Evolutionary conservation across 495 filamentous ascomycete species (phyloP), one percentile per base, ranked within the genome.

Genomic region (Xylaria nigripes): DNA sequence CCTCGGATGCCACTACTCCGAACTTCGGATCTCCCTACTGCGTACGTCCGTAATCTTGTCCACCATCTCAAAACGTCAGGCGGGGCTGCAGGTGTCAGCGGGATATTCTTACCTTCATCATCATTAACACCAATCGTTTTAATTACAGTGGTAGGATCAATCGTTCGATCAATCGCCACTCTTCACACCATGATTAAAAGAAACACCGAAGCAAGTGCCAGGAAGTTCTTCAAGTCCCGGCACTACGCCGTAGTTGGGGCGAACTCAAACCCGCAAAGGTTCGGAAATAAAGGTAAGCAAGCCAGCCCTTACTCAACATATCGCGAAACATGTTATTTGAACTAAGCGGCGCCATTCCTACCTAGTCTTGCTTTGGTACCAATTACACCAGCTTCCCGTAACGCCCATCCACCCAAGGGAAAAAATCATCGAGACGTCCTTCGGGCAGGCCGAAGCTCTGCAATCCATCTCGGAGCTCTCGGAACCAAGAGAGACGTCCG

Each of bases 201-300:
- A 63, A 61, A 74, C 47, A 76, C 79, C 60, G 79, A 86, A 60
- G 70, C 78, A 45, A 75, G 81, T 25, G 84, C 90, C 42, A 81
- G 81, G 51, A 75, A 76, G 8, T 96, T 98, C 78, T 95, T 98
- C 77, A 76, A 79, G 23, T 86, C 87, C 16, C 79, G 86, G 30
- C 76, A 79, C 58, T 98, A 89, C 66, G 92, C 91, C 48, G 92
- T 98, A 40, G 90, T 92, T 32, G 92, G 92, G 55, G 93, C 93
- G 5, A 89, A 84, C 71, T 86, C 84, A 42, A 88, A 93, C 68
- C 70, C 87, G 45, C 69, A 74, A 55, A 95, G 96, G 67, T 96
- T 86, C 65, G 93, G 93, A n/a, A 87, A 94, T 72, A 91, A 91
- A 74, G 81, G 90, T 89, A 67, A 45, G 73, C 49, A 27, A 41